Evolutionary conservation across 352 stramenopile genomes (phyloP), one percentile per base, ranked within the genome.

Genomic region (Pythium sp.): DNA sequence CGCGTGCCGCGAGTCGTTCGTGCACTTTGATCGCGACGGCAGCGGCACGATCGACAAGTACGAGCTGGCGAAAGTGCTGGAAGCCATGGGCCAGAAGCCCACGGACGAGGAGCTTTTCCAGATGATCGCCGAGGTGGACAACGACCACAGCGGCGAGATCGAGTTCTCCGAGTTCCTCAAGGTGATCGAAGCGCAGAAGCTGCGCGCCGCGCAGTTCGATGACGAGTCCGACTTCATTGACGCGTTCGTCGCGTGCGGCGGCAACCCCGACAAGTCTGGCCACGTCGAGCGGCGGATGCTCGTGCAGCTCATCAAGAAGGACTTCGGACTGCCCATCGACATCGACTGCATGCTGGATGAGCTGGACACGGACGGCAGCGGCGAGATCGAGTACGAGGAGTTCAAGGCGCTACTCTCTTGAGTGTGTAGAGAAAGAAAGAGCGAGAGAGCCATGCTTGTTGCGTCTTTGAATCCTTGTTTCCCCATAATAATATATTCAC

Each of bases 41-140:
- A 95, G 83, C 38, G 86, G 97, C 15, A 98, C 92, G 34, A 99
- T 99, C 61, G 96, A 99, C 84, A 95, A 98, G 69, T 92, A 94
- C 63, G 84, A 98, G 70, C 77, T 98, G 34, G 80, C 90, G 8
- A 94, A 98, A 65, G 97, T 99, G 64, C 81, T 99, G 38, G 96
- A 99, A 75, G 94, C 93, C 28, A 99, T 99, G 93, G 97, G 96
- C 0, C 95, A 99, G 76, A 96, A 97, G 60, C 95, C 94, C 0
- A 99, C 93, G 0, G 97, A 99, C 70, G 96, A 99, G 64, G 97
- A 99, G 79, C 80, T 99, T 12, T 99, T 99, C 74, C 94, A 98
- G 72, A 97, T 98, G 92, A 98, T 98, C 72, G 94, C 83, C 20
- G 95, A 99, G 59, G 97, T 99, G 9, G 86, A 95, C 63, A 91